Evolutionary conservation across 306 rosid species (phyloP), one percentile per base, ranked within the genome.

Genomic region (Hippophae rhamnoides): DNA sequence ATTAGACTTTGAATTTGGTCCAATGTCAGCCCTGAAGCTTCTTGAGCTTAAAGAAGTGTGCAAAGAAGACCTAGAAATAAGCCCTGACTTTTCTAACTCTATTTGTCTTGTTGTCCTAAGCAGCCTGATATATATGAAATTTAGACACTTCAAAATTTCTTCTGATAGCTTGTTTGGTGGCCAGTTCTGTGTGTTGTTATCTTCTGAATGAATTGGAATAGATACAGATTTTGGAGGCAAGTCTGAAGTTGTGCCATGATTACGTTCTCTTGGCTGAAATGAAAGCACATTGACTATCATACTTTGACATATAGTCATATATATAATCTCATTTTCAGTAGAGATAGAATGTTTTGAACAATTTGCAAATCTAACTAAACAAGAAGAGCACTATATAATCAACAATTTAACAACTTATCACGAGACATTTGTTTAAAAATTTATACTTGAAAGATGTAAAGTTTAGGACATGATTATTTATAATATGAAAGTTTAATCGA

Each of bases 111-210:
- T 85, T 70, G 95, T 84, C 77, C 98, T 85, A 0, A 85, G 90
- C 8, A 92, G 79, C 67, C 98, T 76, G 25, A 89, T 80, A 60
- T 92, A 92, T 54, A 92, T 85, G 76, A 87, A 81, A 64, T 85
- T 92, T 68, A 87, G 74, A 66, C 98, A 92, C 79, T 85, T 88
- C 85, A 92, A 66, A 43, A 92, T 92, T 73, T 84, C 90, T 85
- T 92, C 98, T 5, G 98, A 87, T 9, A 92, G 81, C 76, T 77
- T 87, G 81, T 88, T 92, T 51, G 98, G 98, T 10, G 87, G 98
- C 96, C 89, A 87, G 58, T 74, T 82, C 26, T 81, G 81, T 63
- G 67, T 80, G 67, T 65, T 86, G 23, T 18, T 18, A 47, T 87
- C 95, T 76, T 88, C 98, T 58, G 66, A 41, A 27, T 75, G 78